A percentile compares a stretch with the other conserved stretches of the same genome.
Conservation (phyloP, 495 filamentous ascomycete species). For the Penicillium simplicissimum region DNA sequence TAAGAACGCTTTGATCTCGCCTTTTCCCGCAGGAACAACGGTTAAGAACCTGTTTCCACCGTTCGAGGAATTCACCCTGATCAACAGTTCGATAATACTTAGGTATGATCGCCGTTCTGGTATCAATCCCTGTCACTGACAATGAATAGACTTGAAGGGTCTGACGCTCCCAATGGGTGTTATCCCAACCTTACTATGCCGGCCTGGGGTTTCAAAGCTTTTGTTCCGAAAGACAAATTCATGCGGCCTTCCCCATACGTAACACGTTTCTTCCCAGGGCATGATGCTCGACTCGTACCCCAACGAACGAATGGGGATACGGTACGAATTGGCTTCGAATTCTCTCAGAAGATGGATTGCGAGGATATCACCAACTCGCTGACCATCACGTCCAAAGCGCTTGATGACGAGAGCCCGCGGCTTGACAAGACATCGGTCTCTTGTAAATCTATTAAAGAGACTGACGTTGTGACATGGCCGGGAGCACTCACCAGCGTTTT, state of each 20-base stretch:
- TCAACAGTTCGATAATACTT: slow-evolving; percentile 23
- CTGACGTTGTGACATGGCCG: not conserved
- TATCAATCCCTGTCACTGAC: not conserved
- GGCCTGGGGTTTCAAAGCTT: slow-evolving; percentile 57
- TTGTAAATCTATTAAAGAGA: slow-evolving; percentile 16
- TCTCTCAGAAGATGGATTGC: slow-evolving; percentile 60
- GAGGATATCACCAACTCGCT: slow-evolving; percentile 44
- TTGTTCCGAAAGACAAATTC: slow-evolving; percentile 50
- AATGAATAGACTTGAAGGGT: slow-evolving; percentile 8
- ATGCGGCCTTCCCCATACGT: slow-evolving; percentile 52
- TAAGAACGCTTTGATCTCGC: slow-evolving; percentile 41
- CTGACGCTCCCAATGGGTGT: slow-evolving; percentile 48
- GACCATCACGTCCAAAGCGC: slow-evolving; percentile 46
- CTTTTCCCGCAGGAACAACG: slow-evolving; percentile 42
- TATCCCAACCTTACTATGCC: slow-evolving; percentile 44
- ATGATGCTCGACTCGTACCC: slow-evolving; percentile 53
- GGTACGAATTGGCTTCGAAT: slow-evolving; percentile 49
- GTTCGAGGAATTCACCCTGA: slow-evolving; percentile 48
- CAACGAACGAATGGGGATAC: slow-evolving; percentile 32
- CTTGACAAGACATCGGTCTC: slow-evolving; percentile 30
- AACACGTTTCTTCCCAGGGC: slow-evolving; percentile 58
- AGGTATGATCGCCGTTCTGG: slow-evolving; percentile 13
- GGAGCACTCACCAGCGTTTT: slow-evolving; percentile 38
- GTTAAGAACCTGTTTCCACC: slow-evolving; percentile 54
- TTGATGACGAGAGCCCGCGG: slow-evolving; percentile 23